Conservation (phyloP, 257 asterid species). For the Solanum bulbocastanum region DNA sequence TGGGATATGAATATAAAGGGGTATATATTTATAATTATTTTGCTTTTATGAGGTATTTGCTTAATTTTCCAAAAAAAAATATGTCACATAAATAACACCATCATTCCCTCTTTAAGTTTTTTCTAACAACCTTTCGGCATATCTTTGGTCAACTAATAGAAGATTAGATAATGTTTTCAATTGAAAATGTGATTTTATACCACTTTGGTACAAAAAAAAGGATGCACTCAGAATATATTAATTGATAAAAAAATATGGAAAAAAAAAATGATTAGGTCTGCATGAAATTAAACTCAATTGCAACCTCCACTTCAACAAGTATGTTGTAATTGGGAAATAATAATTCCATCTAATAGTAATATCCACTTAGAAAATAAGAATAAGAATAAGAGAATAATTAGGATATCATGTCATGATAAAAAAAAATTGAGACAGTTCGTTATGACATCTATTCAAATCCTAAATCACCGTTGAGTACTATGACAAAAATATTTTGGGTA, state of each 20-base stretch:
- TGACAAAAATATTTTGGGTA: background rate
- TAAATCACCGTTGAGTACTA: background rate
- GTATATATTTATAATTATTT: too few species aligned
- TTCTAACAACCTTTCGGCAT: background rate
- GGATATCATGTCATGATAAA: too few species aligned
- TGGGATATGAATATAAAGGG: too few species aligned
- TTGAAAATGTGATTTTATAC: background rate
- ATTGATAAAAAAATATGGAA: too few species aligned
- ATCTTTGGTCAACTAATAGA: background rate
- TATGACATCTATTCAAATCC: too few species aligned
- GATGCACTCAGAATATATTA: background rate
- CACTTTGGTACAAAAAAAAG: background rate
- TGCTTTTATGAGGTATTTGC: too few species aligned
- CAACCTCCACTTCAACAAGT: background rate
- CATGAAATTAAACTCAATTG: background rate
- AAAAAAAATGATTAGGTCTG: background rate
- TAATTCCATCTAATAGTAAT: background rate
- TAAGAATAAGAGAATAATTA: too few species aligned
- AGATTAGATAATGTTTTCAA: background rate
- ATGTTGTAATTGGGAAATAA: background rate
- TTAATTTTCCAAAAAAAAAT: too few species aligned
- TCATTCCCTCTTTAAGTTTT: background rate
- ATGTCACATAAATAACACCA: too few species aligned
- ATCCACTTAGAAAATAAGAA: background rate
- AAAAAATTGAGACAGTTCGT: background rate